Base-by-base conservation (phyloP, 1,284 basidiomycete genomes). In the Leccinum solheimii region DNA sequence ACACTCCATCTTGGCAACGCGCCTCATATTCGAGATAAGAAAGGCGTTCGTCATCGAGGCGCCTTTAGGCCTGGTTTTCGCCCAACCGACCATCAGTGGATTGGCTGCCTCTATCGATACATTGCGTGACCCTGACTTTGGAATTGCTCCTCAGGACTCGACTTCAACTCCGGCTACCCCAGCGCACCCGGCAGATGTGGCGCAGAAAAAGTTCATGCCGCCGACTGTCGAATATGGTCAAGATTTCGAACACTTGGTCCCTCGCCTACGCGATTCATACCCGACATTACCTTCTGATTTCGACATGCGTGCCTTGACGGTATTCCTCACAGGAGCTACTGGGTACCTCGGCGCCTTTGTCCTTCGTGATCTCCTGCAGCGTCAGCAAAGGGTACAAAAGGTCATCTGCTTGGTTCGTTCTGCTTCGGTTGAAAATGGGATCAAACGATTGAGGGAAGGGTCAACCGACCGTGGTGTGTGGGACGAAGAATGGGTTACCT, bases 291-390 rank as follows among this genome's bases (percentile, higher is more conserved):
- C 85, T 0, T 64, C 77, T 26, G 82, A 88, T 67, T 87, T 88
- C 68, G 68, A 77, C 9, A 75, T 76, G 32, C 83, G 81, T 62
- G 75, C 81, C 26, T 68, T 95, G 50, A 94, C 92, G 0, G 84
- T 98, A 16, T 96, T 99, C 80, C 84, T 99, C 50, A 99, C 97
- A 10, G 97, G 97, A 30, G 97, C 94, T 1, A 98, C 97, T 16
- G 97, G 97, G 5, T 99, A 97, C 83, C 82, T 99, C 11, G 97
- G 97, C 21, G 95, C 94, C 3, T 98, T 98, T 75, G 86, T 98
- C 63, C 80, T 99, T 50, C 82, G 83, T 51, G 92, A 98, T 73
- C 80, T 99, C 49, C 82, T 99, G 1, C 77, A 80, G 13, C 81
- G 86, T 34, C 68, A 77, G 27, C 79, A 80, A 3, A 81, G 84